Evolutionary conservation across 495 filamentous ascomycete species (phyloP), one percentile per base, ranked within the genome.

Genomic region (Neurospora sp.): DNA sequence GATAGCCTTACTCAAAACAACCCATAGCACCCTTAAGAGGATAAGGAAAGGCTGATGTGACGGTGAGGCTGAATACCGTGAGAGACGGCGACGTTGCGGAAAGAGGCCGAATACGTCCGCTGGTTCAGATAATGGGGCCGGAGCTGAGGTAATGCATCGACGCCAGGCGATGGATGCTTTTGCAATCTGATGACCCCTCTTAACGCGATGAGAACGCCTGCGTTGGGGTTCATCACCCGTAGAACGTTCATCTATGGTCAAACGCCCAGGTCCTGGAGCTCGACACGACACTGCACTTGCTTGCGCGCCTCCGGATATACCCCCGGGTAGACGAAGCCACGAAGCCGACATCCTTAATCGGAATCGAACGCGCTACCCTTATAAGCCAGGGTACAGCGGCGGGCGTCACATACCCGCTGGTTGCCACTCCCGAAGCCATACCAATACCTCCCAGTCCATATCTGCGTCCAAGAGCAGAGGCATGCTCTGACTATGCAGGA

Each of bases 231-330:
- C 54, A 66, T 66, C 54, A 37, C 7, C 54, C 54, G 54, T 35
- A 66, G 54, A 66, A 66, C 31, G 54, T 37, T 66, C 54, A 18
- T 37, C 54, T 66, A 66, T 35, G 54, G 54, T 66, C 27, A 66
- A 66, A 66, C 54, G 54, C 54, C 7, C 54, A 66, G 23, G 31
- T 37, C 5, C 54, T 7, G 54, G 54, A 66, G 27, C 23, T 42
- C 18, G 69, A 27, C 40, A 20, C 69, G 37, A 31, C 62, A 59
- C 39, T 74, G 75, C 75, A 77, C 75, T 77, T 77, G 75, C 73
- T 72, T 73, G 48, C 62, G 46, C 62, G 41, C 71, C 70, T n/a
- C 46, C 31, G 20, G 40, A 44, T 71, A 44, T 72, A 37, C 70
- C 23, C 46, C 70, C 23, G 20, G 71, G 41, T n/a, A 27, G 73